Conservation (phyloP, 2,329 filamentous ascomycete genomes). For the Shiraia bambusicola region DNA sequence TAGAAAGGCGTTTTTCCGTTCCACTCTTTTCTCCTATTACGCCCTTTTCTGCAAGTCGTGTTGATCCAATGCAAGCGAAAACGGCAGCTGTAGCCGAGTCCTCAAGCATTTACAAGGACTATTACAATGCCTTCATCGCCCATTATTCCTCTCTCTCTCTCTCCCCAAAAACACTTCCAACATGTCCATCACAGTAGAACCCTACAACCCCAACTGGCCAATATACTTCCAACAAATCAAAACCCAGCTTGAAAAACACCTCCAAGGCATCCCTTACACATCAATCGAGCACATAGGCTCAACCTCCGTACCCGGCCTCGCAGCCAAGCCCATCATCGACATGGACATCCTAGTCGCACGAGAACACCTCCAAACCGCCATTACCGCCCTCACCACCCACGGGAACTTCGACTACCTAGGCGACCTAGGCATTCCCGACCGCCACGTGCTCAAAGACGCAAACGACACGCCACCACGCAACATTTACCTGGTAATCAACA, state of each 20-base stretch:
- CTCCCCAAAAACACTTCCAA: background rate
- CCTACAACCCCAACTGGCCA: conserved; percentile 34
- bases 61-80: background rate
- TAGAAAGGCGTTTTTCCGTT: too few relatives aligned
- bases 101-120: background rate
- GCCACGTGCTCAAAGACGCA: conserved; percentile 39
- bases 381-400: conserved; percentile 32
- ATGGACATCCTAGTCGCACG: conserved; percentile 38
- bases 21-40: background rate
- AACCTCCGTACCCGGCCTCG: conserved; percentile 40
- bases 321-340: conserved; percentile 44
- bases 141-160: background rate
- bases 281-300: conserved; percentile 44
- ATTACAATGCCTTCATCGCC: too few relatives aligned
- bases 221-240: conserved; percentile 29
- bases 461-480: conserved; percentile 32
- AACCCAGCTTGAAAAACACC: conserved; percentile 11
- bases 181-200: conserved; percentile 27
- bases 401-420: conserved; percentile 41
- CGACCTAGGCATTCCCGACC: conserved; percentile 40
- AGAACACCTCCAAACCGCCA: conserved; percentile 25
- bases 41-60: conserved; percentile 2
- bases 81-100: background rate
- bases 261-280: conserved; percentile 15
- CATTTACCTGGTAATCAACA: conserved; percentile 43